phyloP scores from a whole-genome alignment of 2,329 filamentous ascomycete species.

The Paecilomyces sp. region DNA sequence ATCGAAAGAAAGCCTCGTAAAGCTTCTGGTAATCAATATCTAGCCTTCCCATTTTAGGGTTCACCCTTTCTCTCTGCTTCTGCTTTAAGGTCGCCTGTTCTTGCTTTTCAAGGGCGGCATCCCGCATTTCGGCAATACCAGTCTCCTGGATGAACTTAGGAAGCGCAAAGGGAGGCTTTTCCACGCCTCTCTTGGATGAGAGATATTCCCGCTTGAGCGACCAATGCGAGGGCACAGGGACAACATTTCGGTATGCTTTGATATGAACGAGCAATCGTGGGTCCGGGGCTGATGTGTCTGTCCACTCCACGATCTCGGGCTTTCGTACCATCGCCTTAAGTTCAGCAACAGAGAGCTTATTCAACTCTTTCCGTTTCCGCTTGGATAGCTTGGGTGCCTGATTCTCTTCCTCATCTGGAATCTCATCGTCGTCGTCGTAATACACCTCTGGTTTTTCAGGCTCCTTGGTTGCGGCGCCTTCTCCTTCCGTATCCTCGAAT shows the following conservation, averaged over 20 bases:
- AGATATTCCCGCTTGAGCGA: slow-evolving; percentile 94
- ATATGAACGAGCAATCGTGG: slow-evolving; percentile 86
- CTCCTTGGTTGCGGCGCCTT: slow-evolving; percentile 59
- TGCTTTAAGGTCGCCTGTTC: slow-evolving; percentile 87
- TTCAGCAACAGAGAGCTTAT: slow-evolving; percentile 89
- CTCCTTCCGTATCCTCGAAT: slow-evolving; percentile 61
- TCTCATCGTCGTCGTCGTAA: slow-evolving; percentile 76
- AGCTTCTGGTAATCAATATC: slow-evolving; percentile 98
- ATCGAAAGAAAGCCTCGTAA: slow-evolving; percentile 96
- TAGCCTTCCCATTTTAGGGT: slow-evolving; percentile 91
- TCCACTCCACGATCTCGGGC: slow-evolving; percentile 96
- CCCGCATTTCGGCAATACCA: slow-evolving; percentile 95
- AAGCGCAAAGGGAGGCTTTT: slow-evolving; percentile 86
- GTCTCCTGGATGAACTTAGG: slow-evolving; percentile 97
- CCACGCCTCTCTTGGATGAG: slow-evolving; percentile 92
- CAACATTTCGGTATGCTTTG: slow-evolving; percentile 90
- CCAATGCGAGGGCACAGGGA: slow-evolving; percentile 92
- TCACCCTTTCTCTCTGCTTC: slow-evolving; percentile 87
- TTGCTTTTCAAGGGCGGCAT: slow-evolving; percentile 92
- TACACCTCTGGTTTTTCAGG: slow-evolving; percentile 76
- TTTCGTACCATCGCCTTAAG: slow-evolving; percentile 86
- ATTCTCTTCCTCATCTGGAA: slow-evolving; percentile 65
- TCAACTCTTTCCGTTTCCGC: slow-evolving; percentile 86
- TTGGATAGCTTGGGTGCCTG: slow-evolving; percentile 72
- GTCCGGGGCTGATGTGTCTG: slow-evolving; percentile 85